Base-by-base conservation (phyloP, 2,329 filamentous ascomycete genomes). In the Chrysoporthe cubensis region DNA sequence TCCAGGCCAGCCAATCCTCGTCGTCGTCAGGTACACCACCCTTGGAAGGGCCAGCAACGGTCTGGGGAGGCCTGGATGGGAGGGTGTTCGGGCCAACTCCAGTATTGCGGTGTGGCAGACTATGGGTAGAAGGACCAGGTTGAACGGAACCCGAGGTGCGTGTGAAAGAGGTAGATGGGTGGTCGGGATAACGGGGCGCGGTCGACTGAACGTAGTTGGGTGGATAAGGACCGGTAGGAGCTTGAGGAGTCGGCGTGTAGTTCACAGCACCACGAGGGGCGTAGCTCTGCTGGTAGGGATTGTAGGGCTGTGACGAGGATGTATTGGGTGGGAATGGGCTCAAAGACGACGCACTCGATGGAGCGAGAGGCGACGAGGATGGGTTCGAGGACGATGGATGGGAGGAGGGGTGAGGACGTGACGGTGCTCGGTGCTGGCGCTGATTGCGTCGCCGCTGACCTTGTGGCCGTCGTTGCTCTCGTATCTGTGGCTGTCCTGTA, bases 1-100 rank as follows among this genome's bases (percentile, higher is more conserved):
- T n/a, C 11, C 11, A 42, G 14, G 60, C 44, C 18, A 32, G 21
- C 59, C 59, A 62, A 18, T 63, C 37, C 16, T 54, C 61, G 61
- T 37, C 48, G 46, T 56, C 37, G 37, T 40, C 50, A 13, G n/a
- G 16, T 6, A 42, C 16, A 5, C 4, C 14, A 34, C n/a, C 11
- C 46, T 62, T n/a, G 21, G 44, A 37, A n/a, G 44, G 13, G 9
- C 7, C 46, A 9, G 34, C n/a, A 62, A 9, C 11, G 13, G 60
- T 48, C 16, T 32, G 32, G 18, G 34, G 0, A 42, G 44, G 8
- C 5, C 8, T 21, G 11, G 18, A 8, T 37, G 26, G 16, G 18
- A 26, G 46, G 7, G 46, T 26, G 26, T n/a, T 18, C 6, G 16
- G 18, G n/a, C 9, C 26, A 37, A 44, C 14, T 9, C 42, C 26